Evolutionary conservation across 208 protist genomes (phyloP), one percentile per base, ranked within the genome.

Genomic region (Crithidia fasciculata): DNA sequence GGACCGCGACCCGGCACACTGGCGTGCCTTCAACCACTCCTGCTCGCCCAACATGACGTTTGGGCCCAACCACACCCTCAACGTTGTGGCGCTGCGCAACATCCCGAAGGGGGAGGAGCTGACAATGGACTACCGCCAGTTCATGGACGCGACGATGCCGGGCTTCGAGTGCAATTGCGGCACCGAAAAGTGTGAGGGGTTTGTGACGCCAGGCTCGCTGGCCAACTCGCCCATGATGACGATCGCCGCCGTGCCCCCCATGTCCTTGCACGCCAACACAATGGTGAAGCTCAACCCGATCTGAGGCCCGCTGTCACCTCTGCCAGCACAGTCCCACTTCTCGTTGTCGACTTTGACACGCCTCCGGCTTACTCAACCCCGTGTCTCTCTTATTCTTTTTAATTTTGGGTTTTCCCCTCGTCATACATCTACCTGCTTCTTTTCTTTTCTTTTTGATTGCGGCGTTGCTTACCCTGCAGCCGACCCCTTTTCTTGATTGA

Each of bases 51-150:
- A 96, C 81, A 90, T 93, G 74, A 60, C 73, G 15, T 95, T 97
- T 76, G 84, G 64, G 12, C 54, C 74, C 36, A 47, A 80, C 63
- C 81, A 85, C 47, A 91, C 88, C 5, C 80, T 97, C 5, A 90
- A 96, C 74, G 76, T 94, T 7, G 43, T 84, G 52, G 88, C 93
- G 5, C 60, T 93, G 13, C 88, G 83, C 45, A 86, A 93, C 65
- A 95, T 97, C 18, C 64, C 69, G 4, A 86, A 84, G 60, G 91
- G 82, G 6, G 89, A 95, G 58, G 90, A 96, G 78, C 84, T 97
- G 50, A 97, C 93, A 37, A 95, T 96, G 83, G 93, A 97, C 79
- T 97, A 95, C 75, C 81, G 88, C n/a, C 72, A 82, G 36, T 93
- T 96, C 66, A 92, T 90, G 85, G 89, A 96, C 78, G 74, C 75